Base-by-base conservation (phyloP, 2,329 filamentous ascomycete genomes). In the Nectriaceae sp. region DNA sequence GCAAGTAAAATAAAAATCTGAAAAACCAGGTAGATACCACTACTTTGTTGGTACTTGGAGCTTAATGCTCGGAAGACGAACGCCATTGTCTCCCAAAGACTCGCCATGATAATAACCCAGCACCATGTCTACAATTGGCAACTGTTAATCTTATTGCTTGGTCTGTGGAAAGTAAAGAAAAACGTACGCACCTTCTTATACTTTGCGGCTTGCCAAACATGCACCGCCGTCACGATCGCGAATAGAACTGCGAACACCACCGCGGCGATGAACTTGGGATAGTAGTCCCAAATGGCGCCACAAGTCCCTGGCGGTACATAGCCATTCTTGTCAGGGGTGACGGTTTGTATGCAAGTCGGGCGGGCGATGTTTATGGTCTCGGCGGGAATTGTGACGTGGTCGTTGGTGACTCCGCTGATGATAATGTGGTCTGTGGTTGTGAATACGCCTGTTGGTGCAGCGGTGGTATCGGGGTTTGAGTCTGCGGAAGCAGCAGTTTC, bases 31-130 rank as follows among this genome's bases (percentile, higher is more conserved):
- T 59, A 49, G 3, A 62, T 42, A 0, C 54, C 54, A 0, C 11
- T 51, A 16, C 36, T 58, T 18, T 59, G 53, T 1, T 61, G 59
- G 5, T 60, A 16, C 11, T 52, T 61, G 1, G 56, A 53, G 21
- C 59, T 62, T 49, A 50, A 35, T 1, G 56, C 51, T 19, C 59
- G 42, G 19, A 62, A 62, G 2, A 53, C 22, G 11, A 62, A 60
- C 0, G 59, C 59, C 36, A 46, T 42, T 1, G 49, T 58, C 40
- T 62, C 60, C 60, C 59, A 62, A 5, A 59, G 50, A n/a, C 61
- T 54, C n/a, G 65, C 67, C 67, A 69, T 70, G 52, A 66, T 60
- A 24, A 70, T 67, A 10, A 68, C 66, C 67, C 66, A 70, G 26
- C 62, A 68, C 57, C 66, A 70, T 37, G 46, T 47, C 60, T 62